Percentiles rank a stretch among this genome's conserved stretches.
phyloP scores from a whole-genome alignment of 2,329 filamentous ascomycete genomes.

The Aspergillus flavus region DNA sequence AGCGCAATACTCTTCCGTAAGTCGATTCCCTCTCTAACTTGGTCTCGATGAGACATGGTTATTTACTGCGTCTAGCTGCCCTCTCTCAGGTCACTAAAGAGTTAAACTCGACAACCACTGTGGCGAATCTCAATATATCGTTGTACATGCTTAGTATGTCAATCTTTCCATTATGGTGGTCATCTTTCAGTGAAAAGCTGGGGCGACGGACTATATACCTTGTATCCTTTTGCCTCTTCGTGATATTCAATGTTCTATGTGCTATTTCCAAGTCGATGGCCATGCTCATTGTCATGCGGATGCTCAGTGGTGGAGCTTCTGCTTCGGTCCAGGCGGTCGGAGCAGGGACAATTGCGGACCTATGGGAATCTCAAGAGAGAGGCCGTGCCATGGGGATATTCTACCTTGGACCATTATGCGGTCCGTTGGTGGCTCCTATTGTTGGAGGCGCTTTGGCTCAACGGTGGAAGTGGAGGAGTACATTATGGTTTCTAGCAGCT shows the following conservation, averaged over 20 bases:
- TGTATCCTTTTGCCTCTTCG: slow-evolving; percentile 71
- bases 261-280: slow-evolving; percentile 69
- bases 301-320: slow-evolving; percentile 73
- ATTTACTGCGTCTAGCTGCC: slow-evolving; percentile 56
- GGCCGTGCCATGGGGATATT: slow-evolving; percentile 82
- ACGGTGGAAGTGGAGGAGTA: slow-evolving; percentile 71
- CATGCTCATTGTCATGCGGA: slow-evolving; percentile 77
- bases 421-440: slow-evolving; percentile 74
- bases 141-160: slow-evolving; percentile 82
- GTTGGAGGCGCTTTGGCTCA: slow-evolving; percentile 73
- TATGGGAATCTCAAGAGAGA: slow-evolving; percentile 73
- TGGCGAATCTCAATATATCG: slow-evolving; percentile 75
- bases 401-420: slow-evolving; percentile 76
- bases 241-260: slow-evolving; percentile 69
- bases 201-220: slow-evolving; percentile 81
- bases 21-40: slow-evolving; percentile 32
- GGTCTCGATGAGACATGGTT: not conserved
- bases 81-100: slow-evolving; percentile 65
- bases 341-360: slow-evolving; percentile 78
- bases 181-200: slow-evolving; percentile 71
- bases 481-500: slow-evolving; percentile 75
- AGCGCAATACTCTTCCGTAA: slow-evolving; percentile 81
- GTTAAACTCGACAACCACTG: slow-evolving; percentile 63
- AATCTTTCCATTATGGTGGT: slow-evolving; percentile 87
- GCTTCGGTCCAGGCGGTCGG: slow-evolving; percentile 82